A percentile compares a stretch with the other conserved stretches of the same genome.
These are phyloP conservation scores for Geotrichum restrictum DNA, from an alignment of 1,139 yeast species.

Conservation along the genomic window DNA sequence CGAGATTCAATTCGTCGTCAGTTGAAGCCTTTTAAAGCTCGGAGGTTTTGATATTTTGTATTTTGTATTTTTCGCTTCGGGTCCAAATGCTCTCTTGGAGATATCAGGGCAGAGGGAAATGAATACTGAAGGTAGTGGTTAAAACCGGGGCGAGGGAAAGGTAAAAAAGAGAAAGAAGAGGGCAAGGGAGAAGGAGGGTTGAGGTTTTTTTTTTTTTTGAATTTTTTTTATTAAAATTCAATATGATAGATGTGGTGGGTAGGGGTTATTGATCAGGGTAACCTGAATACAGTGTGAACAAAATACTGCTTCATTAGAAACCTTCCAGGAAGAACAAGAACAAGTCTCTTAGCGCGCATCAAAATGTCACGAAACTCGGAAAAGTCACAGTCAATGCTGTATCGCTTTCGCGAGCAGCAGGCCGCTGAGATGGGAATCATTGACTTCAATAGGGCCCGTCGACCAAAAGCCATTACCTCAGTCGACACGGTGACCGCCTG, in stretches of 20 bases:
- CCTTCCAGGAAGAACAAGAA: not conserved
- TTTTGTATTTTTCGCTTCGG: conserved; percentile 3
- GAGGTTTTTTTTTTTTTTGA: conserved; percentile 15
- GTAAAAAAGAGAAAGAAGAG: conserved; percentile 12
- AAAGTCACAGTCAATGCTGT: conserved; percentile 68
- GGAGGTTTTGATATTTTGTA: not conserved
- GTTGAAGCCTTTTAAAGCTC: not conserved
- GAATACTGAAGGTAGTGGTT: conserved; percentile 7
- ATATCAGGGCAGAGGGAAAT: conserved; percentile 18
- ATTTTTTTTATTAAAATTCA: too few species aligned
- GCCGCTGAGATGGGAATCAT: conserved; percentile 58
- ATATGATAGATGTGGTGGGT: conserved; percentile 1
- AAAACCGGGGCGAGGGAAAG: conserved; percentile 17
- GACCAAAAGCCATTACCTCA: conserved; percentile 59
- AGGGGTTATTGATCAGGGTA: conserved; percentile 14
- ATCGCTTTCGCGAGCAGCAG: conserved; percentile 59
- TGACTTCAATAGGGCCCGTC: conserved; percentile 43
- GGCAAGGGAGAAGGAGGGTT: conserved; percentile 21
- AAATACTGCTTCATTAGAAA: not conserved
- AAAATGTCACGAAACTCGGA: conserved; percentile 72
- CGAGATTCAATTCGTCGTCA: not conserved
- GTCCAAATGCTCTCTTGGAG: conserved; percentile 3
- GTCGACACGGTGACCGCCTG: conserved; percentile 62
- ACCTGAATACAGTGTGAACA: not conserved
- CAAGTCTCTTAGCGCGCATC: not conserved